These are phyloP conservation scores for Boletus pseudopeckii DNA, from an alignment of 768 basidiomycete genomes.

Conservation along the genomic window DNA sequence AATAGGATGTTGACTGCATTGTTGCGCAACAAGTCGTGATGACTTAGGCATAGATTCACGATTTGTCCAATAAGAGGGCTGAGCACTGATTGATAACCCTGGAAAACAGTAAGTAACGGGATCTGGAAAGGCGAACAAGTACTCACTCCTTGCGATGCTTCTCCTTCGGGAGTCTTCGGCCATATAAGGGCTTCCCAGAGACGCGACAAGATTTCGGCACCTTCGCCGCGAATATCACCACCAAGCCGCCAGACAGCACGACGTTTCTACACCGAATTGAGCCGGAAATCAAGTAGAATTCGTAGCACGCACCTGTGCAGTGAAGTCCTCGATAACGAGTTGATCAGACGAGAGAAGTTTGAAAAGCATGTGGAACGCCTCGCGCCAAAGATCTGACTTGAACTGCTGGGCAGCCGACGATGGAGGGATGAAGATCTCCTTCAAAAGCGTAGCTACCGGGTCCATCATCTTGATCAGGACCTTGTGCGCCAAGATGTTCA, in stretches of 20 bases:
- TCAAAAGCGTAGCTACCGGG: constrained; percentile 71
- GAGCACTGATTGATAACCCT: constrained; percentile 85
- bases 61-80: constrained; percentile 85
- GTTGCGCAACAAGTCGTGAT: constrained; percentile 87
- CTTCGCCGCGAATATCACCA: constrained; percentile 92
- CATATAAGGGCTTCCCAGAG: constrained; percentile 87
- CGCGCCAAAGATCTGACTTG: constrained; percentile 75
- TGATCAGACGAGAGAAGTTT: constrained; percentile 87
- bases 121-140: background rate
- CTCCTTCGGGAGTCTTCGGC: constrained; percentile 53
- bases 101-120: background rate
- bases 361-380: constrained; percentile 77
- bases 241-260: constrained; percentile 95
- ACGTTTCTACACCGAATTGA: constrained; percentile 61
- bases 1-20: constrained; percentile 91
- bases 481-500: constrained; percentile 84
- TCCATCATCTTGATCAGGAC: constrained; percentile 88
- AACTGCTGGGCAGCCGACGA: constrained; percentile 63
- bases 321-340: constrained; percentile 91
- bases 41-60: constrained; percentile 89
- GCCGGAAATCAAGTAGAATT: background rate
- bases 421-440: constrained; percentile 75
- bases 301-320: constrained; percentile 65
- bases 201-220: constrained; percentile 70
- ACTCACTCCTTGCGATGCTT: constrained; percentile 64